Evolutionary conservation across 2,329 filamentous ascomycete species (phyloP).

Genomic region (Herpomyces periplanetae): DNA sequence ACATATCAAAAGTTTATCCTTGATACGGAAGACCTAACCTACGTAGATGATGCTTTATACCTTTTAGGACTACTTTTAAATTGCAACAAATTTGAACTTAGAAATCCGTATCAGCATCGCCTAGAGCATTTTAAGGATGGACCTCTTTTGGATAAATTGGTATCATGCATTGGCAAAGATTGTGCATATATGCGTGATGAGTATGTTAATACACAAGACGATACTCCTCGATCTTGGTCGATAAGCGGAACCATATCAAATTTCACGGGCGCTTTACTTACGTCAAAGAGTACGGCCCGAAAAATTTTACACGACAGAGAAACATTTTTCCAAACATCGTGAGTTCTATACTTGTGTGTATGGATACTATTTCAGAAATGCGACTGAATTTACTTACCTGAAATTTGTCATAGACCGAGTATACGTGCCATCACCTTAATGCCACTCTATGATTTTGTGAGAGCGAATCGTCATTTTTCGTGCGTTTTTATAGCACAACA

Average conservation of each 20-base stretch:
- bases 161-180: slow-evolving; percentile 29
- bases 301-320: no score
- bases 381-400: no score
- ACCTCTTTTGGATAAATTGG: slow-evolving; percentile 33
- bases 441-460: slow-evolving; percentile 61
- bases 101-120: slow-evolving; percentile 71
- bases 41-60: slow-evolving; percentile 31
- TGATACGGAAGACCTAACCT: slow-evolving; percentile 23
- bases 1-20: slow-evolving; percentile 26
- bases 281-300: no score
- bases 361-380: no score
- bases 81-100: slow-evolving; percentile 97
- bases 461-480: slow-evolving; percentile 82
- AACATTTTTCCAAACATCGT: no score
- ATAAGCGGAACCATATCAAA: slow-evolving; percentile 36
- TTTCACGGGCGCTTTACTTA: no score
- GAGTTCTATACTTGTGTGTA: no score
- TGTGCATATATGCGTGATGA: slow-evolving; percentile 25
- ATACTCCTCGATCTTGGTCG: slow-evolving; percentile 61
- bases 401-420: slow-evolving; percentile 20
- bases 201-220: slow-evolving; percentile 58
- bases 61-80: slow-evolving; percentile 61
- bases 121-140: slow-evolving; percentile 78
- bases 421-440: slow-evolving; percentile 41
- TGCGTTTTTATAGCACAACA: slow-evolving; percentile 30